A percentile compares a stretch with the other conserved stretches of the same genome.
Conservation (phyloP, 148 eudicot genomes). For the Rhododendron simsii region DNA sequence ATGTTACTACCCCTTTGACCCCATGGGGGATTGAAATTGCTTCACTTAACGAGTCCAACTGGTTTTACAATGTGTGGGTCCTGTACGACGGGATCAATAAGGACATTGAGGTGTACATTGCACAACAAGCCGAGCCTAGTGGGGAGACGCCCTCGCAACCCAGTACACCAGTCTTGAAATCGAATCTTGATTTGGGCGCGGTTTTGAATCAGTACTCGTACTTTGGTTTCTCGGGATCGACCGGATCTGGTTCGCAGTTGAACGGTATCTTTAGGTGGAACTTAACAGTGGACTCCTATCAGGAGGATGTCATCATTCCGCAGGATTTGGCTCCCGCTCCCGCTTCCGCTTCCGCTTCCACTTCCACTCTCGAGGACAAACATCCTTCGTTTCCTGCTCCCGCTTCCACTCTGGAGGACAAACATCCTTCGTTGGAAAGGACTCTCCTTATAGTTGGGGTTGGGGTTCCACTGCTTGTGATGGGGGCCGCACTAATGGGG, state of each 20-base stretch:
- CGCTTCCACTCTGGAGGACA: not conserved
- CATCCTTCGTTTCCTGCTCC: too few relatives aligned
- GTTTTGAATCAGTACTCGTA: conserved; percentile 19
- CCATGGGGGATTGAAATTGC: conserved; percentile 32
- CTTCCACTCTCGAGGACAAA: not conserved
- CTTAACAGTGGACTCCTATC: conserved; percentile 10
- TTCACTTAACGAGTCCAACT: conserved; percentile 27
- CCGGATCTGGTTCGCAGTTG: conserved; percentile 44
- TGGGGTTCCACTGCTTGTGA: conserved; percentile 11
- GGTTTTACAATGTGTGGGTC: conserved; percentile 59
- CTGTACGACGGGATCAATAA: conserved; percentile 4
- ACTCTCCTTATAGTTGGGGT: conserved; percentile 18
- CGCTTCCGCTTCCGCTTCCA: too few relatives aligned
- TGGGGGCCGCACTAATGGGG: conserved; percentile 11
- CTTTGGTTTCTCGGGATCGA: conserved; percentile 80
- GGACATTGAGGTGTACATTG: conserved; percentile 46
- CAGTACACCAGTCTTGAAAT: conserved; percentile 50
- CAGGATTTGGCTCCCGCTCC: too few relatives aligned
- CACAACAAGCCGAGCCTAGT: not conserved
- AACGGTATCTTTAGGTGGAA: conserved; percentile 81
- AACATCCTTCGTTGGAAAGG: not conserved
- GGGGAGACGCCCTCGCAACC: conserved; percentile 36
- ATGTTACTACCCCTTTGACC: conserved; percentile 20
- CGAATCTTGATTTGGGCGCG: conserved; percentile 34
- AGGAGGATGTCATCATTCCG: not conserved